Evolutionary conservation across 2,329 filamentous ascomycete species (phyloP).

Genomic region (Penicillium polonicum): DNA sequence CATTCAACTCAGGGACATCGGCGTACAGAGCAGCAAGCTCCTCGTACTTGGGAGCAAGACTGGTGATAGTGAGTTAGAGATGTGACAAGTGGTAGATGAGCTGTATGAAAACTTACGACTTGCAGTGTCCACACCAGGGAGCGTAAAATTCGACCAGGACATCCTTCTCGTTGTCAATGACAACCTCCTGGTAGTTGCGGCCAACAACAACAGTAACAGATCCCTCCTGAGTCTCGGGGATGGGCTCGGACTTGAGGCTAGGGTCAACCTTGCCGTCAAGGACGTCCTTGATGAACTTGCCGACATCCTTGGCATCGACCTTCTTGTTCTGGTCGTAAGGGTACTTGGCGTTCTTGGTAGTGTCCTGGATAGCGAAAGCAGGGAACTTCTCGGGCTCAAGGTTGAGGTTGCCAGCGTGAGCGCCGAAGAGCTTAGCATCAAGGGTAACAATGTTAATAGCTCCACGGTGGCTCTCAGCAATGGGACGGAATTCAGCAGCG

Average conservation of each 20-base stretch:
- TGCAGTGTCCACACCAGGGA: constrained; percentile 74
- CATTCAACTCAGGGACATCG: constrained; percentile 48
- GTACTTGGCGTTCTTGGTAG: constrained; percentile 93
- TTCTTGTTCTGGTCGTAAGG: constrained; percentile 83
- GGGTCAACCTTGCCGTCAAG: constrained; percentile 83
- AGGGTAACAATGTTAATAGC: constrained; percentile 97
- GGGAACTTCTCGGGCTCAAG: constrained; percentile 94
- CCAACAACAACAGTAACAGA: constrained; percentile 86
- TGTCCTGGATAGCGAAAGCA: constrained; percentile 96
- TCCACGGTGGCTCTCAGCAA: constrained; percentile 91
- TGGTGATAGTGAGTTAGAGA: constrained; percentile 21
- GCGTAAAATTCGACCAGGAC: constrained; percentile 98
- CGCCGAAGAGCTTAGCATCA: constrained; percentile 89
- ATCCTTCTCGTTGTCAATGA: constrained; percentile 93
- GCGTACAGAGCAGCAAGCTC: constrained; percentile 60
- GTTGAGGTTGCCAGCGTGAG: constrained; percentile 95
- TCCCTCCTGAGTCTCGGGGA: constrained; percentile 90
- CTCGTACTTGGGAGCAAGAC: constrained; percentile 66
- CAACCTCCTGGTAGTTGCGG: constrained; percentile 87
- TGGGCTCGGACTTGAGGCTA: constrained; percentile 97
- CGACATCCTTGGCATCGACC: constrained; percentile 71
- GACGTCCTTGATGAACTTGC: constrained; percentile 82
- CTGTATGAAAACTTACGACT: constrained; percentile 49
- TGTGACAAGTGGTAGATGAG: not conserved
- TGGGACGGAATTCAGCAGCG: constrained; percentile 71